Conservation (phyloP, 1,284 basidiomycete species). For the Fomes fomentarius region DNA sequence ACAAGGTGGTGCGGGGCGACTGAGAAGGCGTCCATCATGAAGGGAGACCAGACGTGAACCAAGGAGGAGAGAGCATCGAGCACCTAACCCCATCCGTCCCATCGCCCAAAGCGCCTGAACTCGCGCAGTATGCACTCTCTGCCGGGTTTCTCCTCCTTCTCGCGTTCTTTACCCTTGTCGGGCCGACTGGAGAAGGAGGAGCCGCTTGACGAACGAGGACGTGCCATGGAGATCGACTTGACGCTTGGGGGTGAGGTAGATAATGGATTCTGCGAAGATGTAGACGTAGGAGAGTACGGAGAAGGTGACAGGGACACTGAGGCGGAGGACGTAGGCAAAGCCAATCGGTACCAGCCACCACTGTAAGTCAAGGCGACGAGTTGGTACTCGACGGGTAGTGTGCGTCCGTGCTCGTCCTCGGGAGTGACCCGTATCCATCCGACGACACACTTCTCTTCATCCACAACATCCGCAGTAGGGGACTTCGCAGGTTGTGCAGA, state of each 20-base stretch:
- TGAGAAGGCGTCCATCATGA: slow-evolving; percentile 10
- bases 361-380: slow-evolving; percentile 85
- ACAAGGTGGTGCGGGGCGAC: neutral
- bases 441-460: slow-evolving; percentile 85
- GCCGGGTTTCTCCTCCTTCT: slow-evolving; percentile 59
- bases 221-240: slow-evolving; percentile 39
- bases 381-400: slow-evolving; percentile 60
- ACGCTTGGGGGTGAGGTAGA: slow-evolving; percentile 46
- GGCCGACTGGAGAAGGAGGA: slow-evolving; percentile 50
- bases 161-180: slow-evolving; percentile 68
- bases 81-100: slow-evolving; percentile 81
- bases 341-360: slow-evolving; percentile 92
- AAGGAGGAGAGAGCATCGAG: neutral
- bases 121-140: slow-evolving; percentile 72
- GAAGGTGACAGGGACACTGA: slow-evolving; percentile 28
- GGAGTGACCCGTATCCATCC: slow-evolving; percentile 75
- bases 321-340: slow-evolving; percentile 57
- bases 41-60: too few relatives aligned
- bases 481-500: slow-evolving; percentile 60
- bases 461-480: slow-evolving; percentile 63
- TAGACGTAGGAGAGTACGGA: slow-evolving; percentile 24
- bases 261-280: slow-evolving; percentile 21
- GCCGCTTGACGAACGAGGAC: slow-evolving; percentile 53
- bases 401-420: slow-evolving; percentile 33
- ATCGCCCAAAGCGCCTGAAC: slow-evolving; percentile 78